phyloP scores from a whole-genome alignment of 148 eudicot genomes.

The Fallopia convolvulus region DNA sequence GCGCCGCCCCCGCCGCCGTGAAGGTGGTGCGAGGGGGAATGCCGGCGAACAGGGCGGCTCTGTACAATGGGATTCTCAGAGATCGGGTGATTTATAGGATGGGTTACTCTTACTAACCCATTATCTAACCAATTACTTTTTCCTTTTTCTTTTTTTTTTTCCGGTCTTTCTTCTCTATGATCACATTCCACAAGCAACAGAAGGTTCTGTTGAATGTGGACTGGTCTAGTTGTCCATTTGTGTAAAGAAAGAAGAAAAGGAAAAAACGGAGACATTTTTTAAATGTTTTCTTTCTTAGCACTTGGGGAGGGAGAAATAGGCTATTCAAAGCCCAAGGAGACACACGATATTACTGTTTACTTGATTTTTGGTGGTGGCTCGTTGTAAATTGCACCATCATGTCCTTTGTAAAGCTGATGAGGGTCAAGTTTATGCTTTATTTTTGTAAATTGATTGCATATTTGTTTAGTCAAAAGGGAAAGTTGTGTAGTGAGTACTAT shows the following conservation, averaged over 20 bases:
- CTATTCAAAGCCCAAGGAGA: not conserved
- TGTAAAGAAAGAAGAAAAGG: not conserved
- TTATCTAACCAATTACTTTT: slow-evolving; percentile 2
- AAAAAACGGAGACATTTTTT: not conserved
- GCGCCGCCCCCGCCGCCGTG: slow-evolving; percentile 1
- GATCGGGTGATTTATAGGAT: slow-evolving; percentile 54
- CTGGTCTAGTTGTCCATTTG: not conserved
- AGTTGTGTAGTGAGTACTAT: too few relatives aligned
- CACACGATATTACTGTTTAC: too few relatives aligned
- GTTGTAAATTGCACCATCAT: not conserved
- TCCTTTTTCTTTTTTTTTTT: not conserved
- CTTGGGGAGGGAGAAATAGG: too few relatives aligned
- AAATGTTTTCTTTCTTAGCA: not conserved
- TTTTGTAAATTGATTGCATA: not conserved
- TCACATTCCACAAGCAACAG: not conserved
- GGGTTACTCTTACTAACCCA: slow-evolving; percentile 36
- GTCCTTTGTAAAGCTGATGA: not conserved
- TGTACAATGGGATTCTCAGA: slow-evolving; percentile 69
- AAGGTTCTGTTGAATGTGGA: slow-evolving; percentile 6
- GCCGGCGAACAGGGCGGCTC: slow-evolving; percentile 65
- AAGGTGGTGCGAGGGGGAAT: slow-evolving; percentile 24
- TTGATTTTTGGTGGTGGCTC: too few relatives aligned
- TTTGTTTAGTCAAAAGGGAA: too few relatives aligned
- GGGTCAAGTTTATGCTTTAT: not conserved
- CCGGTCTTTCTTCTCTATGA: not conserved